Evolutionary conservation across 257 asterid genomes (phyloP), one percentile per base, ranked within the genome.

Genomic region (Petunia axillaris): DNA sequence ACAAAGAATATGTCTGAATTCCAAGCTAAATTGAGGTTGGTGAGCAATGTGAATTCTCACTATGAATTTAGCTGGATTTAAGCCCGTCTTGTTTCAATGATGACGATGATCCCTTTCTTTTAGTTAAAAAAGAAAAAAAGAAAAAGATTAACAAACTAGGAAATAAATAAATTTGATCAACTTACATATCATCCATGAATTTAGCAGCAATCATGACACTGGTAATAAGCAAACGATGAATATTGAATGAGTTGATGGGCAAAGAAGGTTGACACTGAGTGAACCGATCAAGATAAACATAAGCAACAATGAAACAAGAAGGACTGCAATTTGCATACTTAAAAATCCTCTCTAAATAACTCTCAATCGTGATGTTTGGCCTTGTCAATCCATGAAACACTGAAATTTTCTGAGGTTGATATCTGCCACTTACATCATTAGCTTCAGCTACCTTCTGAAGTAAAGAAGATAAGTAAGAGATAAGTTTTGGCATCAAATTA

Each of bases 121-220:
- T 59, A 6, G 10, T 2, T 15, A 53, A 15, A 76, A 14, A n/a
- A 44, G 7, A 25, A 35, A 25, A 55, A 4, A 81, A 10, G 40
- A 53, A 53, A 14, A 8, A 16, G 35, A 50, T 14, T 5, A 14
- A 2, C 1, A 41, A n/a, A 41, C 8, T 8, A n/a, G 60, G 39
- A 4, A 52, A 52, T 68, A 15, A 6, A 52, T 5, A 10, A 37
- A 3, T 55, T 0, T 4, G 2, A 44, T 15, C 7, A 5, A 87
- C 97, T 90, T 43, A 92, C 98, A 89, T 87, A 81, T 94, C 98
- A 77, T 96, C 99, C 99, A 92, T 87, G 98, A 96, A 96, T 81
- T 96, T 96, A 3, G 98, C 98, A 48, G 98, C 94, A 57, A 94
- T 87, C 99, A 96, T 90, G 88, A 96, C 97, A 80, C 97, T 91